Evolutionary conservation across 768 basidiomycete species (phyloP).

Genomic region (Exidia glandulosa): DNA sequence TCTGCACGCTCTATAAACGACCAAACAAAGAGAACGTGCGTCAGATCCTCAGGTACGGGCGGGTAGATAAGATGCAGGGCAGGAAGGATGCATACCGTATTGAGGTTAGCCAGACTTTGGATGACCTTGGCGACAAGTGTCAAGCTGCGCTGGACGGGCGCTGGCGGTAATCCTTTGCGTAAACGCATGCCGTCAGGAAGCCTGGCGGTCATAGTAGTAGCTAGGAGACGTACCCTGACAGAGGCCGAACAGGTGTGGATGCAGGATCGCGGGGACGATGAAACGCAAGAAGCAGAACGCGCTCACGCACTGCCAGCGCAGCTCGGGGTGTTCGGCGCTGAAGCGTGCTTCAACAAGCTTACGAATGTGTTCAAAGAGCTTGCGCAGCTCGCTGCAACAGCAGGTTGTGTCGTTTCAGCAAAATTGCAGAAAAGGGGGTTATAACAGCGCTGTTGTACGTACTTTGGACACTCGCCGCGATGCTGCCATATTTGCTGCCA

Average conservation of each 20-base stretch:
- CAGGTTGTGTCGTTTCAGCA: slow-evolving; percentile 3
- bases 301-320: slow-evolving; percentile 75
- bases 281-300: slow-evolving; percentile 86
- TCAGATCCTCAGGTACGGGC: background rate
- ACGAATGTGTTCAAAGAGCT: slow-evolving; percentile 57
- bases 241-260: slow-evolving; percentile 76
- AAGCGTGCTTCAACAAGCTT: slow-evolving; percentile 49
- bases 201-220: too few species aligned
- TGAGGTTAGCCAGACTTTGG: slow-evolving; percentile 80
- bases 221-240: slow-evolving; percentile 55
- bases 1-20: slow-evolving; percentile 43
- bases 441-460: slow-evolving; percentile 17
- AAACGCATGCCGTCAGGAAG: too few species aligned
- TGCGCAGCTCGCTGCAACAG: slow-evolving; percentile 53
- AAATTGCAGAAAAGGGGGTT: slow-evolving; percentile 1
- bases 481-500: slow-evolving; percentile 75
- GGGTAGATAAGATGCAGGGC: background rate
- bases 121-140: slow-evolving; percentile 83
- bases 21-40: background rate
- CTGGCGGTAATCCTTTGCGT: slow-evolving; percentile 52
- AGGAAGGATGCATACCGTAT: slow-evolving; percentile 44
- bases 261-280: slow-evolving; percentile 81
- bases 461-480: slow-evolving; percentile 66
- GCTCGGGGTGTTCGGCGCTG: slow-evolving; percentile 25
- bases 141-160: slow-evolving; percentile 64